Evolutionary conservation across 1,284 basidiomycete genomes (phyloP).

Genomic region (Rhodotorula glutinis): DNA sequence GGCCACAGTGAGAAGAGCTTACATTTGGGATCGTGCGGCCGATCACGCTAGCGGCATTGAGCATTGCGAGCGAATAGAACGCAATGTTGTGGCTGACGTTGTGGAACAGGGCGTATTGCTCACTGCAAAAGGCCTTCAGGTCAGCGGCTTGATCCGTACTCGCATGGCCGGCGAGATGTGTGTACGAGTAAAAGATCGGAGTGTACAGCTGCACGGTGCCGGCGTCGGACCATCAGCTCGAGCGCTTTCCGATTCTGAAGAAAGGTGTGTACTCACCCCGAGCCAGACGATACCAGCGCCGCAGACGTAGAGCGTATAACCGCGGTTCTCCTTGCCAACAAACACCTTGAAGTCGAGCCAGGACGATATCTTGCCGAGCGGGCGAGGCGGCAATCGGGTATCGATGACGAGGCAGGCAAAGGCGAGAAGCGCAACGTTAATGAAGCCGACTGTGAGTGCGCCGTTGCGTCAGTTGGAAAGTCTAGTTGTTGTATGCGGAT

Average conservation of each 20-base stretch:
- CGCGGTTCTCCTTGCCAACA: conserved; percentile 32
- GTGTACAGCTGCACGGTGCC: conserved; percentile 32
- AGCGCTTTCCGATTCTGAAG: not conserved
- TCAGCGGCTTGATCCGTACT: too few species aligned
- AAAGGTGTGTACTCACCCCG: not conserved
- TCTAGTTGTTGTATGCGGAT: not conserved
- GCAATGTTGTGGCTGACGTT: conserved; percentile 42
- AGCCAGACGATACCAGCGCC: conserved; percentile 43
- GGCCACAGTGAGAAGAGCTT: not conserved
- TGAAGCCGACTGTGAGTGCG: conserved; percentile 26
- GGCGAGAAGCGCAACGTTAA: conserved; percentile 34
- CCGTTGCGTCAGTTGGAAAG: not conserved
- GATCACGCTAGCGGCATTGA: conserved; percentile 40
- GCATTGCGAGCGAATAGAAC: conserved; percentile 41
- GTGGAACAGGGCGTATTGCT: conserved; percentile 33
- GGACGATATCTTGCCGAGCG: conserved; percentile 27
- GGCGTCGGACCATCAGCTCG: not conserved
- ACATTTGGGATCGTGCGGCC: conserved; percentile 44
- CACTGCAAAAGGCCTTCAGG: conserved; percentile 12
- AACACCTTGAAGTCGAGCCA: conserved; percentile 33
- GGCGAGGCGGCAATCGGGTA: conserved; percentile 39
- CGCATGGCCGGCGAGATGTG: too few species aligned
- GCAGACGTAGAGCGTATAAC: conserved; percentile 38
- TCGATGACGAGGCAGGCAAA: conserved; percentile 35
- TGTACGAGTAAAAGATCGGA: conserved; percentile 22